Conservation (phyloP, 352 stramenopile genomes). For the Phytophthora litchii region DNA sequence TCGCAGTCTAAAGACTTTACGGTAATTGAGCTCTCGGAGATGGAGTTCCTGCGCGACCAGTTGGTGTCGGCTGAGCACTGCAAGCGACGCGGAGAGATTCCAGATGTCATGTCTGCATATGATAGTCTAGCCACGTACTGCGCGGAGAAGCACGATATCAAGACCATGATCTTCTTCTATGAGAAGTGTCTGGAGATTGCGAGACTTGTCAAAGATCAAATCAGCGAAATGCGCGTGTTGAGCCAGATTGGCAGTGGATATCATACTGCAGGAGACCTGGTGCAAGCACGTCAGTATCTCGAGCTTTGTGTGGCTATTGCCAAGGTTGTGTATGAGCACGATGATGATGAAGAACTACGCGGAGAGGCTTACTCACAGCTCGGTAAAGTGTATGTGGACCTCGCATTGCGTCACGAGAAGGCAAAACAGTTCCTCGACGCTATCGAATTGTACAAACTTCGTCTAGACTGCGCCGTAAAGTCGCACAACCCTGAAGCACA, state of each 20-base stretch:
- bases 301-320: constrained; percentile 85
- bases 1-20: constrained; percentile 2
- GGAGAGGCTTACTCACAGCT: constrained; percentile 70
- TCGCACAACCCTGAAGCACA: constrained; percentile 65
- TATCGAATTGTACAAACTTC: constrained; percentile 81
- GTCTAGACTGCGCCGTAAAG: constrained; percentile 71
- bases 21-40: constrained; percentile 54
- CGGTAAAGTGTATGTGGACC: constrained; percentile 75
- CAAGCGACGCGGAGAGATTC: constrained; percentile 88
- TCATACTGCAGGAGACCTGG: constrained; percentile 71
- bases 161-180: constrained; percentile 94
- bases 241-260: constrained; percentile 86
- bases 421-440: constrained; percentile 43
- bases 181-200: constrained; percentile 94
- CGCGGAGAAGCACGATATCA: constrained; percentile 75
- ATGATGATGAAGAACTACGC: constrained; percentile 62
- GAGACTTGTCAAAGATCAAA: constrained; percentile 83
- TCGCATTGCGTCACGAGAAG: constrained; percentile 57
- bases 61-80: constrained; percentile 88
- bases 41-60: constrained; percentile 90
- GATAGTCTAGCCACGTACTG: constrained; percentile 82
- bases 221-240: constrained; percentile 88
- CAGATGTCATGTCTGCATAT: constrained; percentile 85
- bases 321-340: constrained; percentile 67
- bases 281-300: constrained; percentile 77